phyloP scores from a whole-genome alignment of 83 land plant genomes.

The Thuja plicata region DNA sequence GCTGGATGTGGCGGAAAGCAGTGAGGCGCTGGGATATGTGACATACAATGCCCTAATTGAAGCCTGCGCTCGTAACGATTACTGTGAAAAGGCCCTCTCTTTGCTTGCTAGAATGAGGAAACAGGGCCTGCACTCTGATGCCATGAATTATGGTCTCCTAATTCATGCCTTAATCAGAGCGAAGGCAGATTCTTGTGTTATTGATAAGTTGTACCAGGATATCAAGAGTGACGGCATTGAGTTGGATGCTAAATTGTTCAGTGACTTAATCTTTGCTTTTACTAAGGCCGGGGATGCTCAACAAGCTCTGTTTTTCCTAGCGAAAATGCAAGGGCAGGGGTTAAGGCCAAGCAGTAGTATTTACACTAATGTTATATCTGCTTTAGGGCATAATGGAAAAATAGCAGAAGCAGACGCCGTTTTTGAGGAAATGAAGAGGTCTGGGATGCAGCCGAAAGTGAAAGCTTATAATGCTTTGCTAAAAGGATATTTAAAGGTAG shows the following conservation, averaged over 20 bases:
- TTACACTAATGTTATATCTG: slow-evolving; percentile 51
- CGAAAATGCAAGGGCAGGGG: slow-evolving; percentile 50
- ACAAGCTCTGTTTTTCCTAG: slow-evolving; percentile 46
- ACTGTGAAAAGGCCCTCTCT: slow-evolving; percentile 55
- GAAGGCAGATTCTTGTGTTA: slow-evolving; percentile 32
- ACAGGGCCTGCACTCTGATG: slow-evolving; percentile 69
- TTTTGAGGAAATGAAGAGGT: slow-evolving; percentile 72
- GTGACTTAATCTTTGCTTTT: slow-evolving; percentile 65
- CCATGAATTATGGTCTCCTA: slow-evolving; percentile 55
- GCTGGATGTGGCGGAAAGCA: slow-evolving; percentile 40
- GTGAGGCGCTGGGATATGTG: slow-evolving; percentile 35
- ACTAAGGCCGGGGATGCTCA: slow-evolving; percentile 59
- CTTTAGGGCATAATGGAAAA: slow-evolving; percentile 55
- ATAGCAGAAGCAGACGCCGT: slow-evolving; percentile 79
- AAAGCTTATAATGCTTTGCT: slow-evolving; percentile 81
- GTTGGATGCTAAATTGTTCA: slow-evolving; percentile 57
- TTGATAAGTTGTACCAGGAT: slow-evolving; percentile 45
- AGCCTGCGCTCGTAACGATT: slow-evolving; percentile 57
- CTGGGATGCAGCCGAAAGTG: slow-evolving; percentile 48
- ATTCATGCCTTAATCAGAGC: slow-evolving; percentile 62
- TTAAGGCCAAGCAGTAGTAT: slow-evolving; percentile 46
- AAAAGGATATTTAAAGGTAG: slow-evolving; percentile 64
- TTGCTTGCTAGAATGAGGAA: slow-evolving; percentile 61
- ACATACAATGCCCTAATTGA: slow-evolving; percentile 77
- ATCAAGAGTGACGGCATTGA: slow-evolving; percentile 58